phyloP scores from a whole-genome alignment of 768 basidiomycete species.

The Suillus fuscotomentosus region DNA sequence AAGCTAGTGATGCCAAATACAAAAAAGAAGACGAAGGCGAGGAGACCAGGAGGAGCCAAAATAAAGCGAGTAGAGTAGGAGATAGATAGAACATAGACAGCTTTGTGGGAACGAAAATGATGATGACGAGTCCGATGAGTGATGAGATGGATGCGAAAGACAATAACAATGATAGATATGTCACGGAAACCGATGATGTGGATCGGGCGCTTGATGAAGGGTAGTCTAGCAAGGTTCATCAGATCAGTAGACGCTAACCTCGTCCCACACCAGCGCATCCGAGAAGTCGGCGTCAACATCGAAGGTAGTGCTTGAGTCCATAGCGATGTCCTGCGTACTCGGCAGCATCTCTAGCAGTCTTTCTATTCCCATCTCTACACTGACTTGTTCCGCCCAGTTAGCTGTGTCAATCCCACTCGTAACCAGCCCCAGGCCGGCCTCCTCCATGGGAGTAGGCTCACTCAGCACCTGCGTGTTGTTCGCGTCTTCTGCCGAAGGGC shows the following conservation, averaged over 20 bases:
- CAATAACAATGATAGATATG: conserved; percentile 10
- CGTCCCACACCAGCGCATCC: conserved; percentile 27
- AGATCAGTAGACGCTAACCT: conserved; percentile 26
- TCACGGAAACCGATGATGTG: conserved; percentile 7
- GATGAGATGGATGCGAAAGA: conserved; percentile 15
- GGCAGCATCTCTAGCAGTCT: conserved; percentile 56
- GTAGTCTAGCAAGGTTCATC: background rate
- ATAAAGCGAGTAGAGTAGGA: conserved; percentile 26
- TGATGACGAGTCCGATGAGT: conserved; percentile 15
- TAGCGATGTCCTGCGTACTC: conserved; percentile 27
- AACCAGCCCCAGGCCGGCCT: conserved; percentile 19
- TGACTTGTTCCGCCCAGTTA: conserved; percentile 28
- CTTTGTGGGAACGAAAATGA: conserved; percentile 15
- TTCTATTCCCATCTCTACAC: conserved; percentile 57
- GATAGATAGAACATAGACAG: conserved; percentile 23
- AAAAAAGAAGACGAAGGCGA: conserved; percentile 10
- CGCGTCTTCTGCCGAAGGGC: conserved; percentile 33
- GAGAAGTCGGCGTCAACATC: conserved; percentile 29
- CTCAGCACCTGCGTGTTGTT: conserved; percentile 22
- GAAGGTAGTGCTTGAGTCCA: conserved; percentile 20
- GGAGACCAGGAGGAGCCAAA: conserved; percentile 12
- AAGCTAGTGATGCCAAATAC: conserved; percentile 13
- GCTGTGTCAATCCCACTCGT: conserved; percentile 16
- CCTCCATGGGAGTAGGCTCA: conserved; percentile 10
- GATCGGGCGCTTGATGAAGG: conserved; percentile 4